Base-by-base conservation (phyloP, 371 early-diverging fungal genomes). In the Cladochytrium tenue region DNA sequence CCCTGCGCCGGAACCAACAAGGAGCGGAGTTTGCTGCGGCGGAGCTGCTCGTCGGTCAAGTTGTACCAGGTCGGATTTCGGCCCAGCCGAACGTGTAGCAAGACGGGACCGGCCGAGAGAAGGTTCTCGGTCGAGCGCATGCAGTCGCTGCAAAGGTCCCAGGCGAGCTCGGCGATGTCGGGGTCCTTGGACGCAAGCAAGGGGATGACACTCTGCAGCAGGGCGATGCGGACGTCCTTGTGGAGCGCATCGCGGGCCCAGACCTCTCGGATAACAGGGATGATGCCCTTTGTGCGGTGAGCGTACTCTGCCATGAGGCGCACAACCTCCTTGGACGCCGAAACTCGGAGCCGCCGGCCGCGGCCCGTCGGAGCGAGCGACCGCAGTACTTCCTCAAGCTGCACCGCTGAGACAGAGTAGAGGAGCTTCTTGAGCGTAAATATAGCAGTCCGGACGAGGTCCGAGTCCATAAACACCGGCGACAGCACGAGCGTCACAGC, bases 381-480 rank as follows among this genome's bases (percentile, higher is more conserved):
- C 20, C 15, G 5, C 20, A 68, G 33, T 15, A 63, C 27, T 1
- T 51, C 26, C 28, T 25, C 32, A 17, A 51, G 13, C 15, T 23
- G 10, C 25, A 26, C 52, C 10, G 56, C 26, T 3, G 59, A 3
- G 52, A 68, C 4, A 53, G 26, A 31, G 26, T n/a, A 13, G 15
- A 63, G 17, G 2, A 51, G 31, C 34, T 68, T 68, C 36, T 63
- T 56, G 25, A 68, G 51, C 10, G 63, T 32, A 33, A 52, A 63
- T 13, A 68, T 63, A 4, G 69, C 63, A 10, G 69, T 68, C 2
- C 69, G 63, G 28, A 58, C 63, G 10, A 68, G 53, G 35, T 68
- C 59, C 27, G 58, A 58, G 17, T 63, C 33, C 20, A 68, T 15
- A 36, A 63, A 68, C 17, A 59, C 63, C 3, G 69, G 69, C n/a